Percentiles rank a stretch among this genome's conserved stretches.
phyloP scores from a whole-genome alignment of 169 alveolate species.

The Pseudocohnilembus persalinus region DNA sequence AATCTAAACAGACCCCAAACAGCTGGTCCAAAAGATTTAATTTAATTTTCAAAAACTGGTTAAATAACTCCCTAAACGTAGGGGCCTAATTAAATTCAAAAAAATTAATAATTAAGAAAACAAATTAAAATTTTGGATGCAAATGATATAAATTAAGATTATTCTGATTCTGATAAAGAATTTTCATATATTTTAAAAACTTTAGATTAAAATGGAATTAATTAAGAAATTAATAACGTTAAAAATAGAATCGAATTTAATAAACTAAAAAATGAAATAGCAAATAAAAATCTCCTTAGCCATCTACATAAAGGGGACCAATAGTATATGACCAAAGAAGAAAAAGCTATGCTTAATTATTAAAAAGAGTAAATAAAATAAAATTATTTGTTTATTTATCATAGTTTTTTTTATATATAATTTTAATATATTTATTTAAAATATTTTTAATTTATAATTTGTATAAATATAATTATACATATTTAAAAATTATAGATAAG shows the following conservation, averaged over 20 bases:
- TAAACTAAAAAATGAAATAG: neutral
- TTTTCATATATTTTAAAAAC: neutral
- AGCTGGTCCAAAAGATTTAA: neutral
- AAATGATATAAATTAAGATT: neutral
- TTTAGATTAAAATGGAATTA: neutral
- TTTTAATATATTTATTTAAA: too few relatives aligned
- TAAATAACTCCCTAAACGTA: neutral
- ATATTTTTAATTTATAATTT: too few relatives aligned
- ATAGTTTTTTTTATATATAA: too few relatives aligned
- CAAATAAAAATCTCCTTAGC: neutral
- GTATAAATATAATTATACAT: too few relatives aligned
- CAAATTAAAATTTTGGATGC: neutral
- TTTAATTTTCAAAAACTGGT: neutral
- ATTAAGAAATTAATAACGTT: too few relatives aligned
- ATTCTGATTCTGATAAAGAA: neutral
- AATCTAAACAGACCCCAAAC: neutral
- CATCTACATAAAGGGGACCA: neutral
- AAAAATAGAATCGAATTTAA: neutral
- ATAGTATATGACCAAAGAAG: neutral
- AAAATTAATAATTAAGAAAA: too few relatives aligned
- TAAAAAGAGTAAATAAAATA: neutral
- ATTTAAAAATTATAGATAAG: too few relatives aligned
- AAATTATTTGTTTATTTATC: too few relatives aligned
- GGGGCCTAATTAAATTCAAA: neutral
- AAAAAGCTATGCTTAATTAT: too few relatives aligned